Base-by-base conservation (phyloP, 2,329 filamentous ascomycete genomes). In the Rhynchosporium secalis region DNA sequence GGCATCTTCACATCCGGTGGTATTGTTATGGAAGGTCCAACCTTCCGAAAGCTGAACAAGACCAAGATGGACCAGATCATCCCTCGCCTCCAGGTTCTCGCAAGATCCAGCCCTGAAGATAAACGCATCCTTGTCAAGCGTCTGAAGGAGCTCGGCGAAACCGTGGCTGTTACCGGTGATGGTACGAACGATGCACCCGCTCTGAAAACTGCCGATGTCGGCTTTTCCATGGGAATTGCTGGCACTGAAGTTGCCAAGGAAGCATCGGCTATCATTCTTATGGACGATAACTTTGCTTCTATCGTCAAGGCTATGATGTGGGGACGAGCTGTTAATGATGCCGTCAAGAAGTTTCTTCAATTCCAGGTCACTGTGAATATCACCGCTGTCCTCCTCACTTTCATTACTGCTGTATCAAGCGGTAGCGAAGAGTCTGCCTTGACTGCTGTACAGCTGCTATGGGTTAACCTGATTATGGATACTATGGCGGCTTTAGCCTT, bases 391-490 rank as follows among this genome's bases (percentile, higher is more conserved):
- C 70, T 87, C n/a, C 78, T 92, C 48, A 91, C 90, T 0, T 92
- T 93, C 68, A 84, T 92, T 61, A 89, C 89, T 2, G 86, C 89
- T 15, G 87, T 92, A n/a, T 82, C 85, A 43, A 89, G 80, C 72
- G 71, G 71, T 6, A 72, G 83, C 1, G 86, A 90, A 71, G 72
- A 81, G 63, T 90, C 89, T 58, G 89, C 92, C 4, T 78, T 93
- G 54, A 91, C 82, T 28, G 89, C 89, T n/a, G 89, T 92, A 15
- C 89, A 93, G 75, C 81, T 93, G 62, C 83, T 93, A 26, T 93
- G 89, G 89, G 88, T 93, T 68, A 93, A 93, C 68, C 79, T 93
- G 63, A 93, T 93, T 74, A 92, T 92, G 89, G 89, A 93, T 72
- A 92, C 89, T 0, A 90, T 93, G 72, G 90, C 89, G 36, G 89